These are phyloP conservation scores for Trichophyton simii DNA, from an alignment of 2,329 filamentous ascomycete genomes.

Conservation along the genomic window DNA sequence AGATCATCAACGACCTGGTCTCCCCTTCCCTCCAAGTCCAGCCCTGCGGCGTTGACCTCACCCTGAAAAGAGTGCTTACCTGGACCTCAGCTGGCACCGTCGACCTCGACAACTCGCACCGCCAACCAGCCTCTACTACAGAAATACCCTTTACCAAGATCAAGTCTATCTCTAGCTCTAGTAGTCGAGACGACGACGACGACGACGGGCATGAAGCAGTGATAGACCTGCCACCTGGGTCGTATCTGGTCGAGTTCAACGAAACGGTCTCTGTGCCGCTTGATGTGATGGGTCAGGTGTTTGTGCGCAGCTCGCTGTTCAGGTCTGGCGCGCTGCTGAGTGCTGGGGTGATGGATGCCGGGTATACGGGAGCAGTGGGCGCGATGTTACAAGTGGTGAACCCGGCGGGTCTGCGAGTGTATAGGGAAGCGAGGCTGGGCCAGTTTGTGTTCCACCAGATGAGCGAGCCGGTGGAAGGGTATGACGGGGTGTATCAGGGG, in stretches of 20 bases:
- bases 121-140: conserved; percentile 14
- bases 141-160: background rate
- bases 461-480: conserved; percentile 26
- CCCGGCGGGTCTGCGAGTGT: conserved; percentile 24
- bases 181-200: too few species aligned
- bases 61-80: conserved; percentile 14
- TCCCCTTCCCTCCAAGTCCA: conserved; percentile 8
- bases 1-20: conserved; percentile 4
- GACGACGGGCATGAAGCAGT: background rate
- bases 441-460: conserved; percentile 32
- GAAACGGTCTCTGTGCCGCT: conserved; percentile 29
- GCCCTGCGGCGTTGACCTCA: conserved; percentile 19
- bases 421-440: conserved; percentile 26
- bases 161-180: background rate
- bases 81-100: conserved; percentile 15
- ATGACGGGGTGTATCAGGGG: conserved; percentile 29
- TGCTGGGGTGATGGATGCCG: conserved; percentile 33
- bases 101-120: conserved; percentile 14
- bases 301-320: conserved; percentile 30
- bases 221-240: conserved; percentile 19
- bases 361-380: conserved; percentile 32
- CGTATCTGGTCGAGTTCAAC: conserved; percentile 32
- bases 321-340: conserved; percentile 27
- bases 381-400: conserved; percentile 29
- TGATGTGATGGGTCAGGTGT: conserved; percentile 30